These are phyloP conservation scores for Metrosideros polymorpha DNA, from an alignment of 441 rosid species.

Conservation along the genomic window DNA sequence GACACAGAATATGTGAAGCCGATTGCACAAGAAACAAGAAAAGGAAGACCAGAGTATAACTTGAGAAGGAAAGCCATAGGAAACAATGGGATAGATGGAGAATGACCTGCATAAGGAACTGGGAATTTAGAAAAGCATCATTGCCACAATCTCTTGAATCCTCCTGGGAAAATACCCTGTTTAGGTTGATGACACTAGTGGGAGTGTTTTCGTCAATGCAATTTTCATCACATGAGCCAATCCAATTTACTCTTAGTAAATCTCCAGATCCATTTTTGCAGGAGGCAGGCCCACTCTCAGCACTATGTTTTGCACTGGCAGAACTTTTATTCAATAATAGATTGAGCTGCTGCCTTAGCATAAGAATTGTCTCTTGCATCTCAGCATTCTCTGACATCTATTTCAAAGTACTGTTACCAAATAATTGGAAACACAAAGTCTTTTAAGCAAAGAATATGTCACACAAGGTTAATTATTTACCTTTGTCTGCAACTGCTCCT, in stretches of 20 bases:
- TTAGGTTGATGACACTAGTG: constrained; percentile 76
- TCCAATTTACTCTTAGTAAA: constrained; percentile 21
- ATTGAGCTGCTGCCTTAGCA: constrained; percentile 63
- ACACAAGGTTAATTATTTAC: constrained; percentile 22
- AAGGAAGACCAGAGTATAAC: background rate
- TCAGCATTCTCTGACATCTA: constrained; percentile 74
- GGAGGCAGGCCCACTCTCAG: constrained; percentile 18
- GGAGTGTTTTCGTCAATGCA: constrained; percentile 69
- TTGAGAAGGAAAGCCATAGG: background rate
- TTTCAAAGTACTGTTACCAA: background rate
- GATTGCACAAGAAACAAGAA: background rate
- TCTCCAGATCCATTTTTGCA: constrained; percentile 11
- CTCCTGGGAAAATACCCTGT: constrained; percentile 58
- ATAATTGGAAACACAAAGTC: background rate
- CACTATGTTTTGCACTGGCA: constrained; percentile 20
- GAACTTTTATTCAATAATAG: constrained; percentile 26
- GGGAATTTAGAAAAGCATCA: constrained; percentile 34
- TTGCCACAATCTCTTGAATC: constrained; percentile 41
- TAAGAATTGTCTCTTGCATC: constrained; percentile 75
- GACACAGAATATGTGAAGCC: background rate
- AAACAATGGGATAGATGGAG: background rate
- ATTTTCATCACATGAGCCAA: constrained; percentile 34
- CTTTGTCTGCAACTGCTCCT: constrained; percentile 85
- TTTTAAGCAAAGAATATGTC: background rate
- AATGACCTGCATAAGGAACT: constrained; percentile 43